A percentile compares a stretch with the other conserved stretches of the same genome.
These are phyloP conservation scores for Friedmanniomyces simplex DNA, from an alignment of 495 filamentous ascomycete genomes.

Conservation along the genomic window DNA sequence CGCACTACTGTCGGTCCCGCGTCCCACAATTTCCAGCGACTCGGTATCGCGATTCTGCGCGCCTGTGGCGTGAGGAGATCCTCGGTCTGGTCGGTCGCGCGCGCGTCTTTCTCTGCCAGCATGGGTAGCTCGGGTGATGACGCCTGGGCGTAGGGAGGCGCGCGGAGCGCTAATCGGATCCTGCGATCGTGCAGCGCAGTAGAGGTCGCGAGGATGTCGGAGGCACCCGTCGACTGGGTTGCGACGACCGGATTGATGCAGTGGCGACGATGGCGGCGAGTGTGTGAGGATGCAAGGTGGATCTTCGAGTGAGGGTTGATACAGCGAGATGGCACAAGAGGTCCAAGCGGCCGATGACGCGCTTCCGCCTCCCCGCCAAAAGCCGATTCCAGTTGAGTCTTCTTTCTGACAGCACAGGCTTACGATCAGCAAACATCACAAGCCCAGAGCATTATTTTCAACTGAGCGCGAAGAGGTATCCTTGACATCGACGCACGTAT, in stretches of 20 bases:
- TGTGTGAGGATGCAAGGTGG: slow-evolving; percentile 2
- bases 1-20: slow-evolving; percentile 6
- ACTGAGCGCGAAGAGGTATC: too few species aligned
- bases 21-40: slow-evolving; percentile 6
- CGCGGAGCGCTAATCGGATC: slow-evolving; percentile 3
- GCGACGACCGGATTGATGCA: not conserved
- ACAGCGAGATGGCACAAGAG: too few species aligned
- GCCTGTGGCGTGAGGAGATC: slow-evolving; percentile 14
- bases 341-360: too few species aligned
- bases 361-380: too few species aligned
- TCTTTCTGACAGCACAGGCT: too few species aligned
- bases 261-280: not conserved
- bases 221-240: not conserved
- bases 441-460: too few species aligned
- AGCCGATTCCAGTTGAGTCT: too few species aligned
- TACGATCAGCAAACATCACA: too few species aligned
- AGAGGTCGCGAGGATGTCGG: not conserved
- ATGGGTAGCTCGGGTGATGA: slow-evolving; percentile 3
- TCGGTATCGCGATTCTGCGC: slow-evolving; percentile 5
- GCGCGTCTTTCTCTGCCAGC: not conserved
- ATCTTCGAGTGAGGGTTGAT: not conserved
- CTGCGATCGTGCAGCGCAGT: slow-evolving; percentile 10
- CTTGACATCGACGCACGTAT: too few species aligned
- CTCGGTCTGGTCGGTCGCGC: slow-evolving; percentile 1
- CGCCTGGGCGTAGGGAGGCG: not conserved